Percentiles rank a stretch among this genome's conserved stretches.
phyloP scores from a whole-genome alignment of 2,329 filamentous ascomycete genomes.

The Colletotrichum agaves region DNA sequence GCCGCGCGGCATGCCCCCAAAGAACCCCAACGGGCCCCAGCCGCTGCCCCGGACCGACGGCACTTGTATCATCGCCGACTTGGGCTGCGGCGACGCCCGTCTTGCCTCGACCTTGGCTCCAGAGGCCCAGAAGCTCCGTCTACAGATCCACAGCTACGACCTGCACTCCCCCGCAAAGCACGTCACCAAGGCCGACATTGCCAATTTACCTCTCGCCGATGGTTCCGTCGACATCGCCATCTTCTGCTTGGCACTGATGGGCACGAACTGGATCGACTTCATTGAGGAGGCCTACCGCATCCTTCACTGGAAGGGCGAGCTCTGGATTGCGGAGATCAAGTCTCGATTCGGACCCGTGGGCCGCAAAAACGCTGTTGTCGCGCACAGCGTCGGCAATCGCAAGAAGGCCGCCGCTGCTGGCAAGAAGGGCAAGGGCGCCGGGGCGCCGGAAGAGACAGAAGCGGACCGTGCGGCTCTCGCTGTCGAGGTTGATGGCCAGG shows the following conservation, averaged over 20 bases:
- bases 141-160: conserved; percentile 87
- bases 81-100: conserved; percentile 92
- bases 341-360: conserved; percentile 75
- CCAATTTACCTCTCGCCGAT: conserved; percentile 79
- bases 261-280: conserved; percentile 97
- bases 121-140: conserved; percentile 72
- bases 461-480: conserved; percentile 67
- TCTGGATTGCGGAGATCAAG: conserved; percentile 98
- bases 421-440: conserved; percentile 58
- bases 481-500: conserved; percentile 76
- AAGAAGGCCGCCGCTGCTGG: conserved; percentile 58
- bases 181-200: conserved; percentile 90
- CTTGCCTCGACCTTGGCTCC: conserved; percentile 76
- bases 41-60: conserved; percentile 79
- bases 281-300: conserved; percentile 95
- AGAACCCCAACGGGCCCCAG: conserved; percentile 43
- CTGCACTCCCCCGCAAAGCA: conserved; percentile 80
- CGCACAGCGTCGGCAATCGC: conserved; percentile 78
- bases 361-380: conserved; percentile 57
- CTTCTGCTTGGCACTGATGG: conserved; percentile 98
- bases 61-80: conserved; percentile 83
- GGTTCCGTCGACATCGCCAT: conserved; percentile 86
- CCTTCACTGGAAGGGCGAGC: conserved; percentile 91
- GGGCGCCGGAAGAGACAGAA: conserved; percentile 50
- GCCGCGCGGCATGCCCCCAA: conserved; percentile 35